phyloP scores from a whole-genome alignment of 164 flowering plant genomes.

The Malania oleifera region DNA sequence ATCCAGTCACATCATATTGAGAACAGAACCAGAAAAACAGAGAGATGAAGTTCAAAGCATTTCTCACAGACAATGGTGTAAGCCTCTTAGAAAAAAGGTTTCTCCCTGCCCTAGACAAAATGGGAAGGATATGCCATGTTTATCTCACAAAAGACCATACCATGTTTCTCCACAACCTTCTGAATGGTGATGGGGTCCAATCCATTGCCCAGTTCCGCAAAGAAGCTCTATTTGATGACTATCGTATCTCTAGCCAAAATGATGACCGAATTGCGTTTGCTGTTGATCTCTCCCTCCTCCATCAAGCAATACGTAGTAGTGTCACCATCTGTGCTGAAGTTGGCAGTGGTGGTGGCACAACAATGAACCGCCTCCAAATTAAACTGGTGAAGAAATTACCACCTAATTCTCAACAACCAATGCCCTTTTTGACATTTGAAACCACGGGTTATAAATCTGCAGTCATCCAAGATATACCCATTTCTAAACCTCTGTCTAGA shows the following conservation, averaged over 20 bases:
- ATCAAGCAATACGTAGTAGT: conserved; percentile 78
- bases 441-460: conserved; percentile 82
- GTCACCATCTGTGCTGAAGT: conserved; percentile 41
- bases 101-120: conserved; percentile 79
- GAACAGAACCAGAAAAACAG: no score
- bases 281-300: conserved; percentile 71
- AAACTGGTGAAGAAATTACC: conserved; percentile 89
- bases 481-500: conserved; percentile 83
- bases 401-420: conserved; percentile 50
- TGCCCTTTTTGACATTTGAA: conserved; percentile 89
- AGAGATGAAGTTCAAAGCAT: conserved; percentile 90
- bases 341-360: conserved; percentile 13
- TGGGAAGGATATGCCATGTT: conserved; percentile 74
- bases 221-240: conserved; percentile 73
- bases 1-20: no score
- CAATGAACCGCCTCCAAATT: conserved; percentile 55
- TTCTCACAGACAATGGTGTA: conserved; percentile 74
- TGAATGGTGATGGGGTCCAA: conserved; percentile 66
- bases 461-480: conserved; percentile 91
- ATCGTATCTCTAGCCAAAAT: conserved; percentile 81
- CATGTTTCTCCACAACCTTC: conserved; percentile 88
- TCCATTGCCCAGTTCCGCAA: conserved; percentile 77
- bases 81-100: conserved; percentile 72
- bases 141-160: conserved; percentile 70
- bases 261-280: conserved; percentile 84